These are phyloP conservation scores for Fraxinus velutina DNA, from an alignment of 305 asterid species.

Conservation along the genomic window DNA sequence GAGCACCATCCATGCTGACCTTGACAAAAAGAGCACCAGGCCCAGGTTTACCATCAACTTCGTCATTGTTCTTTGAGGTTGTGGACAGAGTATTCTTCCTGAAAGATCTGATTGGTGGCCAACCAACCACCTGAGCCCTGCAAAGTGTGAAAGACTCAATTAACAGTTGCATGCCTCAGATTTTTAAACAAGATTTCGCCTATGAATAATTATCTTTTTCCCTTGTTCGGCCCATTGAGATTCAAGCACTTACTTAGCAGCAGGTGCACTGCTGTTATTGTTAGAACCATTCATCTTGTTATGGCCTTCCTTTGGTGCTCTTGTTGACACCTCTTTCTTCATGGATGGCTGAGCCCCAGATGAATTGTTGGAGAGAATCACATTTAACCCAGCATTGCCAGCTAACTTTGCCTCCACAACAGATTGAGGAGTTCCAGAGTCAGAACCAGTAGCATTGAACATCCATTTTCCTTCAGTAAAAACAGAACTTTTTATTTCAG, in stretches of 20 bases:
- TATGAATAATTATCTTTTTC: background rate
- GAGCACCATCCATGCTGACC: conserved; percentile 93
- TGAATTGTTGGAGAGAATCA: conserved; percentile 39
- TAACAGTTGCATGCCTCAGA: conserved; percentile 6
- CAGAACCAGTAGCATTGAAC: conserved; percentile 41
- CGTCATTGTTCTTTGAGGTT: conserved; percentile 56
- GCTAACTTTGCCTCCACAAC: conserved; percentile 34
- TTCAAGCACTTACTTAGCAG: conserved; percentile 64
- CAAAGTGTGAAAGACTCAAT: conserved; percentile 19
- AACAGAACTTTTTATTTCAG: conserved; percentile 35
- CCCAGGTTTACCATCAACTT: conserved; percentile 63
- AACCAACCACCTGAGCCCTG: conserved; percentile 88
- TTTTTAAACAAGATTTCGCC: background rate
- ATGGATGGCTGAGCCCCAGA: conserved; percentile 34
- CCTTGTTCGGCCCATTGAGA: background rate
- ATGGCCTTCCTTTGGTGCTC: conserved; percentile 39
- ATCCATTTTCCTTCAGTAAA: conserved; percentile 61
- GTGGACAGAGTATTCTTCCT: conserved; percentile 66
- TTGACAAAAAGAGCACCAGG: conserved; percentile 63
- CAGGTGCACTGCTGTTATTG: conserved; percentile 48
- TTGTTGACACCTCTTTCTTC: conserved; percentile 37
- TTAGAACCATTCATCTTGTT: conserved; percentile 43
- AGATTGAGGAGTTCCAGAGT: conserved; percentile 37
- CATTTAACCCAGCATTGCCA: conserved; percentile 35
- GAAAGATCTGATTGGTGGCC: conserved; percentile 85